phyloP scores from a whole-genome alignment of 257 asterid genomes.

The Nicotiana knightiana region DNA sequence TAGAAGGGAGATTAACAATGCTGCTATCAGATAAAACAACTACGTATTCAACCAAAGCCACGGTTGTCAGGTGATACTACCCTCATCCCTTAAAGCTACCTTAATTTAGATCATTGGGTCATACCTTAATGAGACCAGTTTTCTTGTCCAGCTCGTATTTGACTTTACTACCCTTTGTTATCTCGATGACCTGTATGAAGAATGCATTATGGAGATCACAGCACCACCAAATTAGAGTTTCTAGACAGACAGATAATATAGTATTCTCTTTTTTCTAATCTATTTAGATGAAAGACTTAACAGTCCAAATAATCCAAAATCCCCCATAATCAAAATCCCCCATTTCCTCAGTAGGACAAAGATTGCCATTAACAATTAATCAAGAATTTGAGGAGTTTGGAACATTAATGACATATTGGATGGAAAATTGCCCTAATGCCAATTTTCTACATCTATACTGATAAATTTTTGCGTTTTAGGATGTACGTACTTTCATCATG shows the following conservation, averaged over 20 bases:
- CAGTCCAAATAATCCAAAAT: background rate
- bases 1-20: background rate
- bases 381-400: background rate
- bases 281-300: background rate
- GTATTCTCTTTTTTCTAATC: background rate
- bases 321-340: background rate
- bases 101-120: background rate
- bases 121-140: conserved; percentile 89
- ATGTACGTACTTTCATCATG: background rate
- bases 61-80: background rate
- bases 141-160: conserved; percentile 94
- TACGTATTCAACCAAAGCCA: background rate
- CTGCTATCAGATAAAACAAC: background rate
- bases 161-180: conserved; percentile 93
- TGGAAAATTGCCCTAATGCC: background rate
- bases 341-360: background rate
- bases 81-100: background rate
- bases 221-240: background rate
- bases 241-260: background rate
- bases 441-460: background rate
- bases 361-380: no score
- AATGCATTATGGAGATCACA: background rate
- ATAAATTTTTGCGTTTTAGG: background rate
- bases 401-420: background rate
- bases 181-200: conserved; percentile 73